These are phyloP conservation scores for Rhazya stricta DNA, from an alignment of 257 asterid genomes.

Conservation along the genomic window DNA sequence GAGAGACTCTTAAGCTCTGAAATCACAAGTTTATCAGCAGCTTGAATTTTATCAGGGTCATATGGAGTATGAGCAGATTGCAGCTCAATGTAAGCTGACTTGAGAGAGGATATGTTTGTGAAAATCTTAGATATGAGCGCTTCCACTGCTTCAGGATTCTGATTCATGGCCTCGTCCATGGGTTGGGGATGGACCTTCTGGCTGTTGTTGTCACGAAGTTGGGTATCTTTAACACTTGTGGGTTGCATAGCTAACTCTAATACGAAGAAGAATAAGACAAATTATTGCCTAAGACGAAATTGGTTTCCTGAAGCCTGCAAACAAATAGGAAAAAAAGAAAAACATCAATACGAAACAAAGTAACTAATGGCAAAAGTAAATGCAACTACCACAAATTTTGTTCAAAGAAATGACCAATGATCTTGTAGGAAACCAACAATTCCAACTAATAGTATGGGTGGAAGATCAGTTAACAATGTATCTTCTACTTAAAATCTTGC, in stretches of 20 bases:
- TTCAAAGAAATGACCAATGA: not conserved
- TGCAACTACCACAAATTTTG: not conserved
- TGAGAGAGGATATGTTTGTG: slow-evolving; percentile 79
- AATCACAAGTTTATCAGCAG: slow-evolving; percentile 92
- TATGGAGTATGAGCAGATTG: slow-evolving; percentile 97
- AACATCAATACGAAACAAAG: slow-evolving; percentile 12
- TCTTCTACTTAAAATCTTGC: not conserved
- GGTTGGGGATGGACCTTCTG: slow-evolving; percentile 99
- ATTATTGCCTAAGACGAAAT: slow-evolving; percentile 20
- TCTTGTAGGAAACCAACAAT: not conserved
- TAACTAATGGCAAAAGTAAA: not conserved
- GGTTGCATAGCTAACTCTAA: slow-evolving; percentile 91
- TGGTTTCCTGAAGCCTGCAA: slow-evolving; percentile 9
- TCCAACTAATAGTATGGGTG: not conserved
- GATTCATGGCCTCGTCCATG: slow-evolving; percentile 85
- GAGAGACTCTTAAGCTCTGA: slow-evolving; percentile 88
- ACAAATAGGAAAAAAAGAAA: slow-evolving; percentile 13
- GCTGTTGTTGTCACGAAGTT: slow-evolving; percentile 89
- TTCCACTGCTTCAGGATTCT: slow-evolving; percentile 90
- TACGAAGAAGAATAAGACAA: slow-evolving; percentile 24
- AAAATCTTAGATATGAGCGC: slow-evolving; percentile 77
- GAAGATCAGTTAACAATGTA: not conserved
- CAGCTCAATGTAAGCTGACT: slow-evolving; percentile 89
- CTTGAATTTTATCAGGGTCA: slow-evolving; percentile 94
- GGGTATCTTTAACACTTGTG: slow-evolving; percentile 80